phyloP scores from a whole-genome alignment of 768 basidiomycete species.

The Serendipita vermifera region DNA sequence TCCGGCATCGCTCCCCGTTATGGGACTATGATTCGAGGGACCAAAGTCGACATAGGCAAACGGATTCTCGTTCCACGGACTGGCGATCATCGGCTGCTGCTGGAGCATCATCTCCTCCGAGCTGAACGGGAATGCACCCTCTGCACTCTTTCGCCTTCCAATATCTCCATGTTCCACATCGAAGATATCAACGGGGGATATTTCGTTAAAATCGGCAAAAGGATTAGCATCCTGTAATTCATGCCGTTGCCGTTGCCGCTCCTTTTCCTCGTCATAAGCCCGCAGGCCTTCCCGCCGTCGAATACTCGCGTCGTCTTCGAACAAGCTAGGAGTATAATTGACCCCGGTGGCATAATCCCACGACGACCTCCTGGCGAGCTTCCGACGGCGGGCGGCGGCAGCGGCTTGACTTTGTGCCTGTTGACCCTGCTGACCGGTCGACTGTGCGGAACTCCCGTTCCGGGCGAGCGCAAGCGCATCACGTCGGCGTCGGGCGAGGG shows the following conservation, averaged over 20 bases:
- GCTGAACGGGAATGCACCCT: not conserved
- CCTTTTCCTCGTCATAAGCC: slow-evolving; percentile 7
- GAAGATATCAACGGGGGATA: not conserved
- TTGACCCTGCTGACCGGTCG: not conserved
- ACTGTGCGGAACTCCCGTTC: not conserved
- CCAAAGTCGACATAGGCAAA: slow-evolving; percentile 6
- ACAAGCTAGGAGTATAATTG: not conserved
- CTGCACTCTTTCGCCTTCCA: not conserved
- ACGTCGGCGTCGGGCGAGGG: slow-evolving; percentile 5
- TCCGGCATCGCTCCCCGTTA: not conserved
- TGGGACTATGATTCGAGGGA: not conserved
- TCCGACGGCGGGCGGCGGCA: not conserved
- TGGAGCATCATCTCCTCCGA: slow-evolving; percentile 7
- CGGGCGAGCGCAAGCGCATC: slow-evolving; percentile 1
- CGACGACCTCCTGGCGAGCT: not conserved
- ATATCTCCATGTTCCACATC: not conserved
- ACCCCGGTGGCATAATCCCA: slow-evolving; percentile 2
- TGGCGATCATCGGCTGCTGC: slow-evolving; percentile 3
- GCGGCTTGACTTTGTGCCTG: not conserved
- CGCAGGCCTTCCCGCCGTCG: not conserved
- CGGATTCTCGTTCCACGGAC: slow-evolving; percentile 1
- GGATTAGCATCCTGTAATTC: not conserved
- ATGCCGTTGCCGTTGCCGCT: too few relatives aligned
- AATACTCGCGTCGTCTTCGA: not conserved
- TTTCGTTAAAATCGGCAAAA: slow-evolving; percentile 7